Evolutionary conservation across 2,329 filamentous ascomycete species (phyloP).

Genomic region (Xylaria sp.): DNA sequence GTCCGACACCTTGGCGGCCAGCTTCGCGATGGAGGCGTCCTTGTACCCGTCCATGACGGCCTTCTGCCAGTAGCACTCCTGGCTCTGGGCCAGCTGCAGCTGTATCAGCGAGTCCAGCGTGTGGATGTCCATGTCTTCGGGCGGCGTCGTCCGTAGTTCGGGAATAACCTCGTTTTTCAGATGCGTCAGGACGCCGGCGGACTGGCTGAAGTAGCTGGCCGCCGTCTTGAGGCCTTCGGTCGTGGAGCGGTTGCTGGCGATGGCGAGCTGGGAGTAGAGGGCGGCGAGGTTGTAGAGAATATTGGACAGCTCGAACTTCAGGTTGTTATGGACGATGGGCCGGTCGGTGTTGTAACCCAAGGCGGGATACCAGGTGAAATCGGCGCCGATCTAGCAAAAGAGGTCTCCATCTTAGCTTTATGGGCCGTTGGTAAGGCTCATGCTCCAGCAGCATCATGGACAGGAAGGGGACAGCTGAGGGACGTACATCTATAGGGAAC

Average conservation of each 20-base stretch:
- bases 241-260: conserved; percentile 74
- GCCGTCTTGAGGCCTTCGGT: conserved; percentile 84
- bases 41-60: conserved; percentile 93
- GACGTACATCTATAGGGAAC: conserved; percentile 86
- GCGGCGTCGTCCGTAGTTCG: conserved; percentile 79
- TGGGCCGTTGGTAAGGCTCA: not conserved
- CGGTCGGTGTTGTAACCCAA: conserved; percentile 85
- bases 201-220: conserved; percentile 85
- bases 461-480: conserved; percentile 7
- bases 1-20: conserved; percentile 88
- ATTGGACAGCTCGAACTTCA: conserved; percentile 86
- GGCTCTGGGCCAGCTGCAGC: conserved; percentile 86
- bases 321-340: conserved; percentile 67
- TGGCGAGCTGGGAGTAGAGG: conserved; percentile 89
- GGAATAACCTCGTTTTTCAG: conserved; percentile 77
- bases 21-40: conserved; percentile 86
- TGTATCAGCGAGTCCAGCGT: conserved; percentile 83
- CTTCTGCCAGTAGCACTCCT: conserved; percentile 98
- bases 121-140: conserved; percentile 92
- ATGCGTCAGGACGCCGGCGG: conserved; percentile 81
- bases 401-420: conserved; percentile 20
- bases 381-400: conserved; percentile 73
- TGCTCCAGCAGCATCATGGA: not conserved
- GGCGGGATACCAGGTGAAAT: conserved; percentile 95
- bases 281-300: conserved; percentile 91